These are phyloP conservation scores for Pleurostoma richardsiae DNA, from an alignment of 2,329 filamentous ascomycete species.

Conservation along the genomic window DNA sequence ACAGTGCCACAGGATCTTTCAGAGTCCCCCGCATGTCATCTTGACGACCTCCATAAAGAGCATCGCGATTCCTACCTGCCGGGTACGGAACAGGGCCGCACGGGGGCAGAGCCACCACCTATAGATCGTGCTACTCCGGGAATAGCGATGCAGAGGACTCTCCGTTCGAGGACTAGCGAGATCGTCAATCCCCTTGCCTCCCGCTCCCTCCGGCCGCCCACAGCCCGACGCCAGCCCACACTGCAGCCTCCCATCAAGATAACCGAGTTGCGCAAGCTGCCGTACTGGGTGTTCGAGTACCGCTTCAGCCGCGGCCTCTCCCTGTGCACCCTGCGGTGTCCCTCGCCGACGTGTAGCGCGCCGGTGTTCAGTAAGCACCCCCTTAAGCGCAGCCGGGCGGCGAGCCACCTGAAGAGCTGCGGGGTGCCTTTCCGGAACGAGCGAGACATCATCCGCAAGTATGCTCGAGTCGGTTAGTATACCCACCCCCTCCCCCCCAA, in stretches of 20 bases:
- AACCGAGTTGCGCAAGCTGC: neutral
- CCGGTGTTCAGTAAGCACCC: neutral
- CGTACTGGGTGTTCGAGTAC: neutral
- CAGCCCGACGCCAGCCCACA: neutral
- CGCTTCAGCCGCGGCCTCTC: neutral
- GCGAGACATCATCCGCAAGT: neutral
- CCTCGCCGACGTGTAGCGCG: neutral
- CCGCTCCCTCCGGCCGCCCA: neutral
- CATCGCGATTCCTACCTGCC: too few relatives aligned
- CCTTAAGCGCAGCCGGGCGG: neutral
- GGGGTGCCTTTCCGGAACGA: neutral
- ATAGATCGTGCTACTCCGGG: neutral
- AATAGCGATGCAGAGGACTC: neutral
- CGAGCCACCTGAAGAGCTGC: neutral
- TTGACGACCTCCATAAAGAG: too few relatives aligned
- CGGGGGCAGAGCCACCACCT: too few relatives aligned
- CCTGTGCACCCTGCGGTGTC: neutral
- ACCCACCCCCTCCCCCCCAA: neutral
- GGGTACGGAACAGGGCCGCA: too few relatives aligned
- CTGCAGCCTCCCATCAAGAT: neutral
- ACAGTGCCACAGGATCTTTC: too few relatives aligned
- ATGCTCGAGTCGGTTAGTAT: neutral
- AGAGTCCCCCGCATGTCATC: too few relatives aligned
- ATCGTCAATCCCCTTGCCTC: neutral
- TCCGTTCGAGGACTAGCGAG: neutral